Base-by-base conservation (phyloP, 345 rosid species). In the Corchorus capsularis region DNA sequence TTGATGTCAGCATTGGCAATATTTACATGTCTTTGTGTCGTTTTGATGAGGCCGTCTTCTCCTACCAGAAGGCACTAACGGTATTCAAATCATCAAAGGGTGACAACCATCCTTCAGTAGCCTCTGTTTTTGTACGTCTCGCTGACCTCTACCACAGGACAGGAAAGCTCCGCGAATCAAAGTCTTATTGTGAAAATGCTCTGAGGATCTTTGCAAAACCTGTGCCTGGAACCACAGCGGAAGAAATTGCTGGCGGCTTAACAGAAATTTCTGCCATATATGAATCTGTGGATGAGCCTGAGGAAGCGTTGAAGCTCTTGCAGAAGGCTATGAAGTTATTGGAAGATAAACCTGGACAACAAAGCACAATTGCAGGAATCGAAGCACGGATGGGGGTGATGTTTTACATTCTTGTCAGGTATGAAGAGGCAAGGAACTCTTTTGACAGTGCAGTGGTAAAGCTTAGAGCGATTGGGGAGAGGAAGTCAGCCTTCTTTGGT, bases 361-460 rank as follows among this genome's bases (percentile, higher is more conserved):
- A 96, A 78, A 94, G 94, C 80, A 90, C 92, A 49, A 88, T 96
- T 78, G 98, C 98, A 1, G 99, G 99, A 56, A 91, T 96, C 47
- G 98, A 96, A 84, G 98, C 99, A 59, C 80, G 99, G 53, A 94
- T 94, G 94, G 99, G 98, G 50, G 97, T 96, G 73, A 96, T 96
- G 99, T 90, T 87, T 84, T 96, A 94, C 88, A 86, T 92, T 83
- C 79, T 92, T 70, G 98, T 94, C 54, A 90, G 90, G 84, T 91
- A 89, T 63, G 98, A 96, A 79, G 99, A 96, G 2, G 89, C 99
- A 54, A 89, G 98, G 86, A 90, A 64, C 77, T 87, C 89, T 27
- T 96, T 96, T 65, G 98, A 87, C 86, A 90, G 93, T 57, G 94
- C 99, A 13, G 87, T 94, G 55, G 77, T 85, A 12, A 96, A 94